Percentiles rank a stretch among this genome's conserved stretches.
Conservation (phyloP, 495 filamentous ascomycete genomes). For the Xylaria telfairii region DNA sequence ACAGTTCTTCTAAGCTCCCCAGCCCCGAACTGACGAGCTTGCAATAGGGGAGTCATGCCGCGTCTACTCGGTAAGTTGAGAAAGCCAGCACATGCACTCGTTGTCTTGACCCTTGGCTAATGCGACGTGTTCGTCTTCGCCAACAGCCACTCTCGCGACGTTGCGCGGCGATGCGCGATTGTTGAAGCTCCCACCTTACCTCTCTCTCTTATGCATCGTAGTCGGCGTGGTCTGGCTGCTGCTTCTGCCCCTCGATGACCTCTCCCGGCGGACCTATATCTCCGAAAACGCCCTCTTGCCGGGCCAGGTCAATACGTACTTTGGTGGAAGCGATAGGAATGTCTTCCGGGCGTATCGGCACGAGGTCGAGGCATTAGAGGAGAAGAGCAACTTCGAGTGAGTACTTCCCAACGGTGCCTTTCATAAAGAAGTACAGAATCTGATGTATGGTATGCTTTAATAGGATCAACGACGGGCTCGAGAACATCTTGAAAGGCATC, state of each 20-base stretch:
- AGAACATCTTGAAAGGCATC: conserved; percentile 72
- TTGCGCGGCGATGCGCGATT: conserved; percentile 72
- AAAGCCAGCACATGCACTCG: not conserved
- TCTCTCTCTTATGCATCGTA: conserved; percentile 86
- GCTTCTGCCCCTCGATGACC: conserved; percentile 88
- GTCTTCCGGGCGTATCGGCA: conserved; percentile 91
- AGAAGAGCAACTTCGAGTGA: conserved; percentile 57
- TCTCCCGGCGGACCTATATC: conserved; percentile 93
- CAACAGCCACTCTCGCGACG: conserved; percentile 52
- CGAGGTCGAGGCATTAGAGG: conserved; percentile 72
- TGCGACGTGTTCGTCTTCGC: conserved; percentile 10
- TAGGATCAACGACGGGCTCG: conserved; percentile 72
- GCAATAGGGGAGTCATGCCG: conserved; percentile 33
- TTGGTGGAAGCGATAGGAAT: conserved; percentile 93
- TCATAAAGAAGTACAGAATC: not conserved
- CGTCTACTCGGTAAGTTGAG: conserved; percentile 40
- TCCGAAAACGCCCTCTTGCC: conserved; percentile 97
- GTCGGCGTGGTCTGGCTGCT: conserved; percentile 92
- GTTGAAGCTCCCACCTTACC: conserved; percentile 76
- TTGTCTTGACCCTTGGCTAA: conserved; percentile 2
- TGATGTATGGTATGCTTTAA: conserved; percentile 5
- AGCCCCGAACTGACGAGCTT: conserved; percentile 13
- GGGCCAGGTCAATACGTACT: conserved; percentile 97
- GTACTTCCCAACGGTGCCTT: conserved; percentile 16
- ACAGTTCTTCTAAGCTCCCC: conserved; percentile 13